Evolutionary conservation across 768 basidiomycete genomes (phyloP).

Genomic region (Tylopilus plumbeoviolaceoides): DNA sequence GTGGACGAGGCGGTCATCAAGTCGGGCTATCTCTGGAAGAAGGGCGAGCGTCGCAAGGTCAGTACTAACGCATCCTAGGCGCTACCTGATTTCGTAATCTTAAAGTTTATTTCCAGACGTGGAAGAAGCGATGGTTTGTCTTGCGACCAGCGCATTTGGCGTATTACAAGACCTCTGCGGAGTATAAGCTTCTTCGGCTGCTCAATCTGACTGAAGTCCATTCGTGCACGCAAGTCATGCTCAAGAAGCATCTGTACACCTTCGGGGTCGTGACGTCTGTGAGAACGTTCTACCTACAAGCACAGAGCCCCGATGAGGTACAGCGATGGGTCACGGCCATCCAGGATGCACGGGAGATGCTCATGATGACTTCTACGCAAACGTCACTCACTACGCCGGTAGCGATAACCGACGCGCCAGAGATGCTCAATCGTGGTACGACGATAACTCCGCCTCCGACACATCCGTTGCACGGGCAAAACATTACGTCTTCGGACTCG

Average conservation of each 20-base stretch:
- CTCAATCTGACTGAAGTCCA: conserved; percentile 87
- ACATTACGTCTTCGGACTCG: conserved; percentile 73
- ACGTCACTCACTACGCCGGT: conserved; percentile 51
- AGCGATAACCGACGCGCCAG: conserved; percentile 41
- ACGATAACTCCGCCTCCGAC: conserved; percentile 47
- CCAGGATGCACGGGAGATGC: conserved; percentile 65
- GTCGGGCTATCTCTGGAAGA: conserved; percentile 95
- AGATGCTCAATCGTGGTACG: conserved; percentile 25
- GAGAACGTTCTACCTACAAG: conserved; percentile 90
- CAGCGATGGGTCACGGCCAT: conserved; percentile 81
- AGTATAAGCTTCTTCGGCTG: conserved; percentile 88
- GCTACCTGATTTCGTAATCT: neutral
- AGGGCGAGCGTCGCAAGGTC: conserved; percentile 96
- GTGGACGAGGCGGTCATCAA: conserved; percentile 74
- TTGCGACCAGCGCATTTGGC: conserved; percentile 87
- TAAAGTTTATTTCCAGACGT: conserved; percentile 53
- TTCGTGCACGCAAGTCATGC: conserved; percentile 77
- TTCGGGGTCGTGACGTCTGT: conserved; percentile 90
- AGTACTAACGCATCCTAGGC: conserved; percentile 17
- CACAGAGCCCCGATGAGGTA: conserved; percentile 65
- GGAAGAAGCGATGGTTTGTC: conserved; percentile 99
- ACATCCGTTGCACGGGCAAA: conserved; percentile 39
- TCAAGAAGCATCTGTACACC: conserved; percentile 86
- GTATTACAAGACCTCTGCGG: conserved; percentile 94
- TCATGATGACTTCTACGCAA: conserved; percentile 61